phyloP scores from a whole-genome alignment of 257 asterid genomes.

The Solanum paucissectum region DNA sequence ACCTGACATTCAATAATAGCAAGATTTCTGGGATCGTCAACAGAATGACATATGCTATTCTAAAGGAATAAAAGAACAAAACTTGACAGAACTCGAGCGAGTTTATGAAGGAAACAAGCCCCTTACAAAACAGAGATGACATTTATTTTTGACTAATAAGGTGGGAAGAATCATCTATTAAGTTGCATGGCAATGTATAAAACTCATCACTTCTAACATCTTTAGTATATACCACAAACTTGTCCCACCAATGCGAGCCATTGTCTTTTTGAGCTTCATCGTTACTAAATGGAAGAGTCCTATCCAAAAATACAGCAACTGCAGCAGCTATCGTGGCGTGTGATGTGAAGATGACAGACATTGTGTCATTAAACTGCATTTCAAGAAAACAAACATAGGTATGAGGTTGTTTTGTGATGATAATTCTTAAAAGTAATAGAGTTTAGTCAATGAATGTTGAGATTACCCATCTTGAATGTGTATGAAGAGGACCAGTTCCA shows the following conservation, averaged over 20 bases:
- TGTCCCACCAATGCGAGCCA: constrained; percentile 45
- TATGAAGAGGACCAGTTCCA: constrained; percentile 31
- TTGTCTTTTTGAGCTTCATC: constrained; percentile 24
- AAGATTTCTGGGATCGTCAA: neutral
- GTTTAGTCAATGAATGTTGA: neutral
- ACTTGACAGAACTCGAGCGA: too few species aligned
- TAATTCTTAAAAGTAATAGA: neutral
- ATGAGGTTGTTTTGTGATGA: neutral
- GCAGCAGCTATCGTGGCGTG: constrained; percentile 40
- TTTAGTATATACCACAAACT: constrained; percentile 35
- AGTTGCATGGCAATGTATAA: constrained; percentile 51
- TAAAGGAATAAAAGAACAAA: neutral
- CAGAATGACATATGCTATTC: neutral
- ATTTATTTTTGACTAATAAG: neutral
- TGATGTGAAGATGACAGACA: constrained; percentile 32
- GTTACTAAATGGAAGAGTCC: constrained; percentile 23
- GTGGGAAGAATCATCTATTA: constrained; percentile 10
- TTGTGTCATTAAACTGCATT: constrained; percentile 40
- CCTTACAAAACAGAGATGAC: neutral
- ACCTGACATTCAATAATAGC: neutral
- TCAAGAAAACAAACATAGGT: accelerated
- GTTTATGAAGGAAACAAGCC: neutral
- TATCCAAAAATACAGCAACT: constrained; percentile 26
- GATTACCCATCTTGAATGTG: constrained; percentile 43
- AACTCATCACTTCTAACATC: constrained; percentile 65